These are phyloP conservation scores for Phaeomoniella chlamydospora DNA, from an alignment of 2,329 filamentous ascomycete species.

Conservation along the genomic window DNA sequence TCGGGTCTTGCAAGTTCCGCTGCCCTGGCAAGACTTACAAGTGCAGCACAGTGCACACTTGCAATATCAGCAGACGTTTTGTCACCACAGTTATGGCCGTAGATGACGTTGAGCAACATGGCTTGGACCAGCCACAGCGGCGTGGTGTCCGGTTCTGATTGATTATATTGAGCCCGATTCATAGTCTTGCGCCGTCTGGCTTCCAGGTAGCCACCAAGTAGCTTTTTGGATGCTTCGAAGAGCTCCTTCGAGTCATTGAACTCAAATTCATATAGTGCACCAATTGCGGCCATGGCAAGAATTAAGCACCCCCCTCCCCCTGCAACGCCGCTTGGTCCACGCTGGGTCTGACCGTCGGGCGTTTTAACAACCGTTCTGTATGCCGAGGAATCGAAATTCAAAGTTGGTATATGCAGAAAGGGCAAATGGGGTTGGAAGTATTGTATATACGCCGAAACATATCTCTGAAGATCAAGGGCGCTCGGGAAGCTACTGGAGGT, in stretches of 20 bases:
- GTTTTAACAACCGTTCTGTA: conserved; percentile 47
- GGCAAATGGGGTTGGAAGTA: conserved; percentile 91
- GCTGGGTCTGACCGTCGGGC: conserved; percentile 35
- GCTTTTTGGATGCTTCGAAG: conserved; percentile 87
- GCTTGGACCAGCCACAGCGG: conserved; percentile 93
- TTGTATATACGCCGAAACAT: conserved; percentile 75
- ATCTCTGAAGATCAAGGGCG: conserved; percentile 76
- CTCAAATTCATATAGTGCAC: conserved; percentile 78
- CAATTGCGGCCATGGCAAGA: conserved; percentile 76
- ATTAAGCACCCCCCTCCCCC: conserved; percentile 78
- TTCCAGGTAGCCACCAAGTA: conserved; percentile 87
- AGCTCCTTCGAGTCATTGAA: conserved; percentile 65
- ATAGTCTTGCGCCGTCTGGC: conserved; percentile 79
- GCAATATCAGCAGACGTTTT: conserved; percentile 84
- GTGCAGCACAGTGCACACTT: conserved; percentile 75
- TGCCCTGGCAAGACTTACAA: conserved; percentile 81
- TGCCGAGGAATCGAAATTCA: conserved; percentile 73
- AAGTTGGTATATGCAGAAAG: conserved; percentile 82
- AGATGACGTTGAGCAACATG: conserved; percentile 92
- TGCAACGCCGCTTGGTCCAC: conserved; percentile 39
- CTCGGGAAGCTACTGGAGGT: conserved; percentile 52
- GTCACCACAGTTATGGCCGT: conserved; percentile 87
- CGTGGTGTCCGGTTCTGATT: conserved; percentile 35
- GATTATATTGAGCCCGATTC: conserved; percentile 39
- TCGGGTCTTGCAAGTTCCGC: conserved; percentile 55